These are phyloP conservation scores for Spizellomyces sp. DNA, from an alignment of 192 early-diverging fungal species.

Conservation along the genomic window DNA sequence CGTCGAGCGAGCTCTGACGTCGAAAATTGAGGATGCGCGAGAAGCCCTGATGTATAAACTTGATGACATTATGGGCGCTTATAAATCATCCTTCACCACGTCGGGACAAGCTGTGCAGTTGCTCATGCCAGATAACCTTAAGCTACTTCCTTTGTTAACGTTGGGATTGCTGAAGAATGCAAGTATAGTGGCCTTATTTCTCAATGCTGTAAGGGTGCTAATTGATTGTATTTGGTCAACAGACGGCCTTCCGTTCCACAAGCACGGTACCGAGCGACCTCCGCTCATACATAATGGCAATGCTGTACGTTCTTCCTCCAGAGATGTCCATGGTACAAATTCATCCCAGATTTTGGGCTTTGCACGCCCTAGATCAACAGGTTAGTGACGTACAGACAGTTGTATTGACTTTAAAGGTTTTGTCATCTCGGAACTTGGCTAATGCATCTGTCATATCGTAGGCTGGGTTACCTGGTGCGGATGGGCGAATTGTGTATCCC, in stretches of 20 bases:
- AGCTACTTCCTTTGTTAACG: conserved; percentile 80
- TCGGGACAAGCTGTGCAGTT: conserved; percentile 79
- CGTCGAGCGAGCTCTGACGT: conserved; percentile 81
- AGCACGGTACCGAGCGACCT: conserved; percentile 72
- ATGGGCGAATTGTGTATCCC: conserved; percentile 71
- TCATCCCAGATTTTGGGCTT: conserved; percentile 78
- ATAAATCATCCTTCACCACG: conserved; percentile 79
- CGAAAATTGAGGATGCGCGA: conserved; percentile 91
- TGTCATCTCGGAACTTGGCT: not conserved
- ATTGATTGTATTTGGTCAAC: not conserved
- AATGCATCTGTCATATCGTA: not conserved
- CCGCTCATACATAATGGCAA: conserved; percentile 78
- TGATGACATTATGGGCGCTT: conserved; percentile 85
- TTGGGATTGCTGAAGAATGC: conserved; percentile 86
- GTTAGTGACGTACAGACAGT: conserved; percentile 39
- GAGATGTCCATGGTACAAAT: conserved; percentile 74
- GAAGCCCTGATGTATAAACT: conserved; percentile 88
- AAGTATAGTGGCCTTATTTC: conserved; percentile 19
- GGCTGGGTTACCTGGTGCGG: conserved; percentile 47
- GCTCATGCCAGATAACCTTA: conserved; percentile 80
- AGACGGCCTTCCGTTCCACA: conserved; percentile 52
- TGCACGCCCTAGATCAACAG: conserved; percentile 74
- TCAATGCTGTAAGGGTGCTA: not conserved
- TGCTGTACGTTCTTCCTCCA: conserved; percentile 78
- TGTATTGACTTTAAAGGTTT: not conserved